Evolutionary conservation across 148 eudicot genomes (phyloP), one percentile per base, ranked within the genome.

Genomic region (Vaccinium myrtillus): DNA sequence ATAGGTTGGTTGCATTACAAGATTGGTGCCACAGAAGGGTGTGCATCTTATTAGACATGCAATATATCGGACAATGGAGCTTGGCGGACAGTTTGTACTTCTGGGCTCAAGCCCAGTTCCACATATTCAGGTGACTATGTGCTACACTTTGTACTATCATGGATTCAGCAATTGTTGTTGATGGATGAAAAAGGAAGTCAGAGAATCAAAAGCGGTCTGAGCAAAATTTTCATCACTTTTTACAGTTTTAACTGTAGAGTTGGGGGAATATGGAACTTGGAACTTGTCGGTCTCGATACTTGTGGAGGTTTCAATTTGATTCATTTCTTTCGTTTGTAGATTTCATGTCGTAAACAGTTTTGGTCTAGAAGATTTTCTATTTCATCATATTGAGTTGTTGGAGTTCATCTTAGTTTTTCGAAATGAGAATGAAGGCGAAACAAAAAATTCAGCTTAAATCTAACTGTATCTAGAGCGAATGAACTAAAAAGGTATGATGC

Each of bases 31-130:
- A 18, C 98, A 97, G 83, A 95, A 95, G 88, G 98, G 98, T 61
- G 97, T 97, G 67, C 99, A 95, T 94, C 96, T 97, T 76, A 97
- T 95, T 81, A 90, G 96, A 85, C 98, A 97, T 92, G 99, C 99
- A 85, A 91, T 97, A 73, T 97, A 95, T 78, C 89, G 94, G 73
- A 92, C 98, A 71, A 56, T 93, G 90, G 98, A 95, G 82, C 86
- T 93, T 69, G 98, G 98, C 43, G 99, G 98, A 54, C 98, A 97
- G 78, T 97, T 97, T 90, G 94, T 97, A 75, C 98, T 97, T 83
- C 95, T 97, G 75, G 98, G 98, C 84, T 95, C 96, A 83, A 97
- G 99, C 87, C 98, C 99, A 73, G 96, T 94, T 85, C 93, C 89
- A 75, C 90, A 95, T 83, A 97, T 95, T 83, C 99, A 94, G 93